Conservation (phyloP, 306 rosid genomes). For the Rubus parviflorus region DNA sequence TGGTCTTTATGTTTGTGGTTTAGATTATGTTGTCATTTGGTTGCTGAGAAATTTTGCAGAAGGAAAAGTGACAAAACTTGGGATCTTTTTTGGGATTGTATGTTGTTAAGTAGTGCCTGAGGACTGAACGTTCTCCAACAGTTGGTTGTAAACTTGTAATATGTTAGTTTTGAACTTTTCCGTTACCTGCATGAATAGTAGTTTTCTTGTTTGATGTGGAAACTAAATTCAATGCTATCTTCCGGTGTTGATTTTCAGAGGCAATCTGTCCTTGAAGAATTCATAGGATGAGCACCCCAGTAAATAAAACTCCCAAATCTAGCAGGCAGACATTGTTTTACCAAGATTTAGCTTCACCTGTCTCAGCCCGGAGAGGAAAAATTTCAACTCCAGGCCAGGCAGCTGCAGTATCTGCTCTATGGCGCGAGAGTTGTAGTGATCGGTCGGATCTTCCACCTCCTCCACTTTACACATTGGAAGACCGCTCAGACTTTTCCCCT, state of each 20-base stretch:
- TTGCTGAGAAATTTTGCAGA: neutral
- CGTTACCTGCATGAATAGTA: neutral
- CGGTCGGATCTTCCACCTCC: conserved; percentile 93
- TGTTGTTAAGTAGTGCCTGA: neutral
- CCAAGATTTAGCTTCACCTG: conserved; percentile 92
- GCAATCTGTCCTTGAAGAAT: neutral
- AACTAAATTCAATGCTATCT: neutral
- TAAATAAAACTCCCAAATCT: conserved; percentile 72
- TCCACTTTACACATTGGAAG: conserved; percentile 88
- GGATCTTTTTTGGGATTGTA: neutral
- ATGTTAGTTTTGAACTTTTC: neutral
- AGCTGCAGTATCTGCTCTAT: conserved; percentile 71
- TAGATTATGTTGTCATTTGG: conserved; percentile 4
- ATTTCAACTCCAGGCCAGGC: conserved; percentile 84
- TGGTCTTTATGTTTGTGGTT: neutral
- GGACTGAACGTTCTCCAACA: neutral
- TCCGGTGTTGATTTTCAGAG: conserved; percentile 31
- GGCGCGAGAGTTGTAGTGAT: conserved; percentile 71
- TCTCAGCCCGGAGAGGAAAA: conserved; percentile 71
- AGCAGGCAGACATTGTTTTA: conserved; percentile 81
- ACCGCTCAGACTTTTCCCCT: conserved; percentile 86
- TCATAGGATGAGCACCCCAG: conserved; percentile 57
- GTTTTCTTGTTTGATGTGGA: neutral
- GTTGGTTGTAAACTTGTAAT: conserved; percentile 1
- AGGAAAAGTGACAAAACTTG: neutral